Base-by-base conservation (phyloP, 768 basidiomycete genomes). In the Kwoniella sp. region DNA sequence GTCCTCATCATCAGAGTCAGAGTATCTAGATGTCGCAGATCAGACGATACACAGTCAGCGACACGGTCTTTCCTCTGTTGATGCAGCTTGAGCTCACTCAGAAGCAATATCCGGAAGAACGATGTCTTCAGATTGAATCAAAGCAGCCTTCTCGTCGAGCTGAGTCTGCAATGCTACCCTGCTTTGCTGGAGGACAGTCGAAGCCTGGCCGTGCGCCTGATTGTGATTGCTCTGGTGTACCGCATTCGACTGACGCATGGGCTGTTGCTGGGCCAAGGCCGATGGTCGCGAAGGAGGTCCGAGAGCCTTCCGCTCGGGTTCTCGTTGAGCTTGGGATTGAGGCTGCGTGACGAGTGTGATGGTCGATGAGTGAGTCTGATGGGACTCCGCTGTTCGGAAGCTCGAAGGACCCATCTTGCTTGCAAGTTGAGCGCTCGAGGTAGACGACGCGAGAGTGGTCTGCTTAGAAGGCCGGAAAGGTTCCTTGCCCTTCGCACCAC, bases 41-140 rank as follows among this genome's bases (percentile, higher is more conserved):
- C 29, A 26, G 48, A 48, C 37, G 25, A 13, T 22, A 17, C 26
- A 31, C 34, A 61, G 37, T 26, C 17, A 25, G 50, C 25, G 37
- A 8, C 20, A 51, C 31, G 30, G 20, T 15, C 13, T 52, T 8
- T 30, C 15, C 41, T 12, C 8, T 30, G 12, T 5, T 23, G 12
- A 41, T 7, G 12, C 22, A 26, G 41, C 28, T 15, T 4, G 11
- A 20, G 79, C 81, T 68, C 68, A 83, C 82, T 97, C 95, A 82
- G 91, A 93, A 73, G 93, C 90, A 75, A 96, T 93, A 52, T 98
- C 95, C 0, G 95, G 94, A 20, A 99, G 84, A 72, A 94, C 78
- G 17, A 77, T 77, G 55, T 82, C 81, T 55, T 80, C 77, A 9
- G 69, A 65, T 28, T 73, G 71, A 29, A 75, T 59, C 66, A 74